phyloP scores from a whole-genome alignment of 805 yeast genomes.

The Monosporozyma unispora region DNA sequence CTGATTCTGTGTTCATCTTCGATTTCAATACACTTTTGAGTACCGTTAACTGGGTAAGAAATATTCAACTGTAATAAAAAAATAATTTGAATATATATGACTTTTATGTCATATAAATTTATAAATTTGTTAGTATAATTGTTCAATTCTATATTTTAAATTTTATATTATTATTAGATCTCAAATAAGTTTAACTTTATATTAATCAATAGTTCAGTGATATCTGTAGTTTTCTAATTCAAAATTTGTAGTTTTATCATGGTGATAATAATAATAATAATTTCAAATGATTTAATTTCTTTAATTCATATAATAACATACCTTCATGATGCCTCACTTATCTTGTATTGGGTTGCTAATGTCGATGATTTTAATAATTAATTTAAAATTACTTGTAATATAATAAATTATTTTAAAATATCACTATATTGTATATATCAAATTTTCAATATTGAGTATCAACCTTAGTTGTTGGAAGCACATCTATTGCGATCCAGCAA shows the following conservation, averaged over 20 bases:
- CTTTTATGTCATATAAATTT: constrained; percentile 9
- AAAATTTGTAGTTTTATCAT: too few relatives aligned
- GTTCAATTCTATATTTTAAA: too few relatives aligned
- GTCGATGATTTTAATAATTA: neutral
- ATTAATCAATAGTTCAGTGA: too few relatives aligned
- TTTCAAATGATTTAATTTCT: neutral
- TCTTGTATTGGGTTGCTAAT: constrained; percentile 4
- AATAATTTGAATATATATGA: too few relatives aligned
- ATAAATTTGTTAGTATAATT: constrained; percentile 1
- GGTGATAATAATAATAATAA: too few relatives aligned
- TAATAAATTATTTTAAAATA: neutral
- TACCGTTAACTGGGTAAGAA: constrained; percentile 99
- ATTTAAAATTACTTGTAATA: neutral
- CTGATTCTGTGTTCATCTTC: constrained; percentile 99
- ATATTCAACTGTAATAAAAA: constrained; percentile 79
- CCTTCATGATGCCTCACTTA: constrained; percentile 7
- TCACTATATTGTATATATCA: constrained; percentile 1
- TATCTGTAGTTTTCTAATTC: too few relatives aligned
- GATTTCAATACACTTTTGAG: constrained; percentile 94
- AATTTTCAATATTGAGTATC: neutral
- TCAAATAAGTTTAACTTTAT: too few relatives aligned
- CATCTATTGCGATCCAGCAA: neutral
- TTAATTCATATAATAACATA: neutral
- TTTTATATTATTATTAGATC: too few relatives aligned
- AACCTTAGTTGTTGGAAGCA: neutral